Percentiles rank a stretch among this genome's conserved stretches.
Conservation (phyloP, 2,329 filamentous ascomycete genomes). For the Fusarium palustre region DNA sequence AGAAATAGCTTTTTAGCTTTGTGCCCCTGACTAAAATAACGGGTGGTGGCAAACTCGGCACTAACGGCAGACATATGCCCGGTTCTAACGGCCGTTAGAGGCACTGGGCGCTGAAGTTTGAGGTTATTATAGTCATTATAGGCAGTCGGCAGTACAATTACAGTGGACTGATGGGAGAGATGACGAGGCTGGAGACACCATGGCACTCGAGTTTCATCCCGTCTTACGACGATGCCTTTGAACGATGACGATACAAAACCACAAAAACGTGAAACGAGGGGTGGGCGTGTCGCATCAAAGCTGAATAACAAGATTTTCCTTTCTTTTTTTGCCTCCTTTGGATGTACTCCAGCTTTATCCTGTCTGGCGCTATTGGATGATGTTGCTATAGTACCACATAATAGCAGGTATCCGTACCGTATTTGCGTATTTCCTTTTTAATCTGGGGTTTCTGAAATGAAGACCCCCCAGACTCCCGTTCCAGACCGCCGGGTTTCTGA, state of each 20-base stretch:
- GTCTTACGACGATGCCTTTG: conserved; percentile 4
- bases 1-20: background rate
- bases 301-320: conserved; percentile 16
- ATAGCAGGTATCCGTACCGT: background rate
- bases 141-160: conserved; percentile 1
- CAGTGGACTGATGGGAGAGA: background rate
- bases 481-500: conserved; percentile 40
- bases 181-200: conserved; percentile 28
- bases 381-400: background rate
- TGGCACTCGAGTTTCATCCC: conserved; percentile 17
- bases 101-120: conserved; percentile 12
- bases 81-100: conserved; percentile 42
- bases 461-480: conserved; percentile 24
- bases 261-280: conserved; percentile 14
- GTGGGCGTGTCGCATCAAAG: conserved; percentile 18
- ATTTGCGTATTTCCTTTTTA: conserved; percentile 32
- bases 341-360: conserved; percentile 8
- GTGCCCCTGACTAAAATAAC: conserved; percentile 46
- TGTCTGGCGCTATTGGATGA: conserved; percentile 2
- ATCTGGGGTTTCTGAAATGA: conserved; percentile 39
- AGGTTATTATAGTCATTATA: conserved; percentile 5
- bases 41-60: conserved; percentile 44
- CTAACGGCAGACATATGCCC: conserved; percentile 40
- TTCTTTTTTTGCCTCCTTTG: conserved; percentile 21
- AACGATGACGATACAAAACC: conserved; percentile 5